Evolutionary conservation across 164 flowering plant species (phyloP).

Genomic region (Aristolochia californica): DNA sequence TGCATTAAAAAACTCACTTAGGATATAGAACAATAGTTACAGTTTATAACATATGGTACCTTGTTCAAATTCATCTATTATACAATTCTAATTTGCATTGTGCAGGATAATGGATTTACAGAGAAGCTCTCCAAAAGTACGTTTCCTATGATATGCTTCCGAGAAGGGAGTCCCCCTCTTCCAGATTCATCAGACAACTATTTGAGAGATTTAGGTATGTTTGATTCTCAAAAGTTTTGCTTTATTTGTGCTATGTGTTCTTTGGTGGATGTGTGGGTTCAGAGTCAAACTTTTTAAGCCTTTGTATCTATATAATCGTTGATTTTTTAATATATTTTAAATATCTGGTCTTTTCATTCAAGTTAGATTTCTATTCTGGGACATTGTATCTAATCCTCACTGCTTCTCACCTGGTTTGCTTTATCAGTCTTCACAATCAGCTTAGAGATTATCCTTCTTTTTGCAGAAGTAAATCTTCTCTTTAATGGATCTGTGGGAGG

Average conservation of each 20-base stretch:
- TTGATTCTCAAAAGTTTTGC: neutral
- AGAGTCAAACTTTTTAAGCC: too few species aligned
- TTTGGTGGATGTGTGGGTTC: too few species aligned
- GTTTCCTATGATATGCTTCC: conserved; percentile 59
- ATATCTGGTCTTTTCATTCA: too few species aligned
- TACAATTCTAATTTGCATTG: conserved; percentile 4
- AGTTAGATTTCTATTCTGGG: too few species aligned
- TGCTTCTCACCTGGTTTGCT: neutral
- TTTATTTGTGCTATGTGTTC: too few species aligned
- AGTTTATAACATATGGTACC: neutral
- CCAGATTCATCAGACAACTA: conserved; percentile 49
- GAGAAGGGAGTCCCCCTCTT: conserved; percentile 79
- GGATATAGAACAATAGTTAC: neutral
- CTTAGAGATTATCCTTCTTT: conserved; percentile 6
- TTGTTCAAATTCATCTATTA: too few species aligned
- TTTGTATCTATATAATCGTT: too few species aligned
- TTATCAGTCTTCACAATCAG: conserved; percentile 1
- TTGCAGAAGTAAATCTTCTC: conserved; percentile 35
- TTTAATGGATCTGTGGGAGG: conserved; percentile 39
- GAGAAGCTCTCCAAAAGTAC: conserved; percentile 23
- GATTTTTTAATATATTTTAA: too few species aligned
- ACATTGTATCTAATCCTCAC: too few species aligned
- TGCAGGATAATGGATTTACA: conserved; percentile 31
- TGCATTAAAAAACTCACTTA: neutral
- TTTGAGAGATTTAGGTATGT: conserved; percentile 33